Percentiles rank a stretch among this genome's conserved stretches.
Conservation (phyloP, 139 green algal species). For the Auxenochlorella protothecoides region DNA sequence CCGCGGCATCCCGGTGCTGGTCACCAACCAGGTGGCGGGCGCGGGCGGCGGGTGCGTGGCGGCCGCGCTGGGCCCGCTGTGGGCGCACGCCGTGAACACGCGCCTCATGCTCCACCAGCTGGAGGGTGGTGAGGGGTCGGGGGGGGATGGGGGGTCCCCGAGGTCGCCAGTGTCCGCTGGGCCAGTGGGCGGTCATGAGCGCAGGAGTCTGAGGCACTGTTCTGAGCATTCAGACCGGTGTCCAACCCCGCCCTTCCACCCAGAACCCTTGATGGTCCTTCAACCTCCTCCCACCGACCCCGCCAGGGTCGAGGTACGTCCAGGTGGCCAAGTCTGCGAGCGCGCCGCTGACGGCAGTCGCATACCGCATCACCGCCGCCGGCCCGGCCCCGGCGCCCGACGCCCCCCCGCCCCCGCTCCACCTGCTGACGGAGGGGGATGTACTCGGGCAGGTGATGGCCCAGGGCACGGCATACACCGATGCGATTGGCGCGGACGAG, state of each 20-base stretch:
- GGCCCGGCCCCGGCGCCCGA: conserved; percentile 12
- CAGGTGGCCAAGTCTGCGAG: conserved; percentile 28
- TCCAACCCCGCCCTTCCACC: no score
- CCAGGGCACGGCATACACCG: no score
- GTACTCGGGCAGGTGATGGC: no score
- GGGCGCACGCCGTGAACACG: conserved; percentile 89
- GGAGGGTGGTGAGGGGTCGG: conserved; percentile 17
- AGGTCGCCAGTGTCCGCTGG: neutral
- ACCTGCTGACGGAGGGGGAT: conserved; percentile 6
- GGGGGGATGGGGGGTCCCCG: neutral
- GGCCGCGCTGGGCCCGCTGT: conserved; percentile 81
- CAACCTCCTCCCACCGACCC: no score
- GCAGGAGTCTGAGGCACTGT: neutral
- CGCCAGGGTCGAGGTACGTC: conserved; percentile 11
- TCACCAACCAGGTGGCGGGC: conserved; percentile 60
- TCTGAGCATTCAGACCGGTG: no score
- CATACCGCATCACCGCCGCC: conserved; percentile 19
- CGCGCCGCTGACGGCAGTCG: conserved; percentile 16
- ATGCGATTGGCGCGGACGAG: no score
- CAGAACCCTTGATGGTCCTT: no score
- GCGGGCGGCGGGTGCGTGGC: conserved; percentile 26
- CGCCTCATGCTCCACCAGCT: conserved; percentile 59
- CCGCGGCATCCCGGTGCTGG: conserved; percentile 58
- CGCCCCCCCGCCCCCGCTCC: neutral
- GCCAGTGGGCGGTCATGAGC: neutral